Evolutionary conservation across 1,284 basidiomycete species (phyloP).

Genomic region (Meira nashicola): DNA sequence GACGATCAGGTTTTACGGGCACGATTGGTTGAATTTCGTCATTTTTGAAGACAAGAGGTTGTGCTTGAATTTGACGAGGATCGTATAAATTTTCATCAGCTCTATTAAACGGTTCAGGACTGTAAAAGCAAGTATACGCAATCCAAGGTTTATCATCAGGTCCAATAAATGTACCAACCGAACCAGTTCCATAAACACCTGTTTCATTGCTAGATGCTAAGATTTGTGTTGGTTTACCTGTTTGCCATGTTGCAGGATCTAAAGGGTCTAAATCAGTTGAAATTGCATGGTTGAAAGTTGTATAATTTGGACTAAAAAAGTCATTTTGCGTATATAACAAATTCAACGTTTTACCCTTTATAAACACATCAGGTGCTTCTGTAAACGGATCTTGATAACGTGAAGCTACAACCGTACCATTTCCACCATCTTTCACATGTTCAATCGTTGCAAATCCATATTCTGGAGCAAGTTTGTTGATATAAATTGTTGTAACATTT

Average conservation of each 20-base stretch:
- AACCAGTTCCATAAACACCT: slow-evolving; percentile 8
- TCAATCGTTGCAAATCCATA: no score
- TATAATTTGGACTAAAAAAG: neutral
- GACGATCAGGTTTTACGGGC: neutral
- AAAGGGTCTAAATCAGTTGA: neutral
- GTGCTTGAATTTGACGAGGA: neutral
- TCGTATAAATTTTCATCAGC: neutral
- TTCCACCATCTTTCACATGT: no score
- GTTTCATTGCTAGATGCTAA: neutral
- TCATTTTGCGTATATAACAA: no score
- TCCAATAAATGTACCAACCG: neutral
- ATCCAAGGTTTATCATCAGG: slow-evolving; percentile 2
- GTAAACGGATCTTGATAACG: no score
- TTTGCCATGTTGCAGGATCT: neutral
- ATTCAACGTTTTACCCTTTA: no score
- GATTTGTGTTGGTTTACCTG: neutral
- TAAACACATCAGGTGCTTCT: no score
- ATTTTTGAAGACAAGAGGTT: neutral
- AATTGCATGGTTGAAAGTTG: neutral
- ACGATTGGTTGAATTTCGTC: slow-evolving; percentile 4
- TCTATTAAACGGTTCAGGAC: neutral
- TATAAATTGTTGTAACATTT: no score
- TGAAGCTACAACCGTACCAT: no score
- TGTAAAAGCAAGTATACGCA: slow-evolving; percentile 5
- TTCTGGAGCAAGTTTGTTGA: no score